These are phyloP conservation scores for Penicillium brevicompactum DNA, from an alignment of 2,329 filamentous ascomycete species.

Conservation along the genomic window DNA sequence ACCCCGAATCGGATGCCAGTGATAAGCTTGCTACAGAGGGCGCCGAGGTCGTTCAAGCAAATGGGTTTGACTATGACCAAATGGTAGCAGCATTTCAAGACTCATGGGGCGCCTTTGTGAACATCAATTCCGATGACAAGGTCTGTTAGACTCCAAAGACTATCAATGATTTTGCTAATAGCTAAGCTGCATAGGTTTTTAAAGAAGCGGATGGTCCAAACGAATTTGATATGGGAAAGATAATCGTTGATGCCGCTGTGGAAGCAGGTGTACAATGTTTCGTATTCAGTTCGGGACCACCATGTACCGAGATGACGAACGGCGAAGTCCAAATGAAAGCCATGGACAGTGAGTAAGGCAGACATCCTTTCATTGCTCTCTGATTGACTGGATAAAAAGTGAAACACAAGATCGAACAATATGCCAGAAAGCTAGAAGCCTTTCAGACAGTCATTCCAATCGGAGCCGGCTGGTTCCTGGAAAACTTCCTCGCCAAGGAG, in stretches of 20 bases:
- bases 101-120: constrained; percentile 26
- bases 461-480: constrained; percentile 47
- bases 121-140: constrained; percentile 28
- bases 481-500: constrained; percentile 43
- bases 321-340: constrained; percentile 34
- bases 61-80: constrained; percentile 19
- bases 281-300: constrained; percentile 40
- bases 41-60: constrained; percentile 27
- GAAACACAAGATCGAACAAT: constrained; percentile 43
- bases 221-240: constrained; percentile 41
- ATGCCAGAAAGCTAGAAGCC: constrained; percentile 32
- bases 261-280: constrained; percentile 39
- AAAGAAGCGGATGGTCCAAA: constrained; percentile 22
- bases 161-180: not conserved
- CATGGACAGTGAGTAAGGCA: constrained; percentile 36
- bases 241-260: constrained; percentile 36
- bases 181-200: not conserved
- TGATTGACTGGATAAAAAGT: constrained; percentile 1
- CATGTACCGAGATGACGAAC: constrained; percentile 35
- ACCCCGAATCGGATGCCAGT: constrained; percentile 23
- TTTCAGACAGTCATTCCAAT: constrained; percentile 43
- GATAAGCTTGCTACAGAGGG: constrained; percentile 23
- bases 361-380: constrained; percentile 1
- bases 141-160: not conserved
- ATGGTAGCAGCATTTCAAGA: constrained; percentile 25